Percentiles rank a stretch among this genome's conserved stretches.
Conservation (phyloP, 164 flowering plant genomes). For the Buxus sempervirens region DNA sequence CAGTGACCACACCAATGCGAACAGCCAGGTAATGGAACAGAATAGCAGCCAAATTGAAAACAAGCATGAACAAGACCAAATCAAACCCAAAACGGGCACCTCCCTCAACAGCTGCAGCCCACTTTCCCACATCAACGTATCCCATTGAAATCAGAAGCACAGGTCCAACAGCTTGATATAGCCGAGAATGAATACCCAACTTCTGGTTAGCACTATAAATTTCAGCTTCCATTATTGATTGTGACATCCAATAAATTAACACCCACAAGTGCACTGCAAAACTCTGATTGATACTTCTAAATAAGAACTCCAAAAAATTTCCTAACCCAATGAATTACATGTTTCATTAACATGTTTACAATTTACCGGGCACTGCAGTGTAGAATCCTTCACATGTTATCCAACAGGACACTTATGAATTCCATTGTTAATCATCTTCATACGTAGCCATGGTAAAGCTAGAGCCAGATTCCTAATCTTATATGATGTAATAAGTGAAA, state of each 20-base stretch:
- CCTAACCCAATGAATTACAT: conserved; percentile 5
- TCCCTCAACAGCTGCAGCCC: conserved; percentile 88
- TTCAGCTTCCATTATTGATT: conserved; percentile 45
- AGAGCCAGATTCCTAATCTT: conserved; percentile 8
- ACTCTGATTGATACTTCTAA: conserved; percentile 15
- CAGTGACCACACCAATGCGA: conserved; percentile 69
- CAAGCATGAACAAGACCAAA: conserved; percentile 44
- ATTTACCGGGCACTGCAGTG: conserved; percentile 5
- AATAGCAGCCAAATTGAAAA: conserved; percentile 70
- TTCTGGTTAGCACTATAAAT: conserved; percentile 20
- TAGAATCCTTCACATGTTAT: conserved; percentile 17
- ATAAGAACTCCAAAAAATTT: conserved; percentile 11
- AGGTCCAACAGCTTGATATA: conserved; percentile 63
- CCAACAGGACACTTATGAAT: conserved; percentile 13
- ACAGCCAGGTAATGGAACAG: conserved; percentile 84
- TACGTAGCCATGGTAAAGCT: conserved; percentile 6
- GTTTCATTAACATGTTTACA: not conserved
- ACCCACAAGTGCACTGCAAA: conserved; percentile 8
- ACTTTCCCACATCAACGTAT: conserved; percentile 96
- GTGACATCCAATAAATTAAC: conserved; percentile 6
- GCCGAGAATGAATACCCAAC: conserved; percentile 30
- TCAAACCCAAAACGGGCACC: conserved; percentile 87
- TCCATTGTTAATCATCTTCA: conserved; percentile 20
- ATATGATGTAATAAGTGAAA: not conserved
- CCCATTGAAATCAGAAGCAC: conserved; percentile 61